Base-by-base conservation (phyloP, 345 rosid genomes). In the Lumnitzera racemosa region DNA sequence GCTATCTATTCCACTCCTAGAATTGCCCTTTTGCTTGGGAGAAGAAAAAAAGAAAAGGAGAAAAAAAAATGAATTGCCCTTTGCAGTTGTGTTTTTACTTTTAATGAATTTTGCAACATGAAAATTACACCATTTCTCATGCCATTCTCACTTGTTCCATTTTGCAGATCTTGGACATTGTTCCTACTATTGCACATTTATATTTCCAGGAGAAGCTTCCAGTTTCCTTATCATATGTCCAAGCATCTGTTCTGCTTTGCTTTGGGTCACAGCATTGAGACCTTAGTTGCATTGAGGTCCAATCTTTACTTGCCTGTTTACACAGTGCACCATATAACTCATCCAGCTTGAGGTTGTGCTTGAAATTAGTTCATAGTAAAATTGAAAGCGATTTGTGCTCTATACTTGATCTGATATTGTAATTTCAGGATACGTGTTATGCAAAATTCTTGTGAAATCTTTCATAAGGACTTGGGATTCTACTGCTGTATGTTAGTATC, bases 201-300 rank as follows among this genome's bases (percentile, higher is more conserved):
- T 94, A 88, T 78, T 94, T 90, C 59, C 84, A 69, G 70, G 92
- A 76, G 87, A 86, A 77, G 88, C 77, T 94, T 70, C 96, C 96
- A 0, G 77, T 90, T 66, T 68, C 96, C 2, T 62, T 90, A 31
- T 78, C 96, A 11, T 75, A 88, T 66, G 87, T 81, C 64, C 90
- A 90, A 72, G 95, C 97, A 47, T 83, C 96, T 59, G 81, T 94
- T 61, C 74, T 90, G 67, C 78, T 90, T 58, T 88, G 86, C 79
- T 66, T 86, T 62, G 99, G 99, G 48, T 82, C 90, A 81, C 99
- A 84, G 78, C 77, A 79, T 55, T 84, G 73, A 12, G 80, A 86
- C 54, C 50, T 90, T 62, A 77, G 83, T 53, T 68, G 65, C 72
- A 61, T 86, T 51, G 90, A 83, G 99, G 99, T 94, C 73, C 61